Percentiles rank a stretch among this genome's conserved stretches.
phyloP scores from a whole-genome alignment of 2,329 filamentous ascomycete genomes.

The Fusarium redolens region DNA sequence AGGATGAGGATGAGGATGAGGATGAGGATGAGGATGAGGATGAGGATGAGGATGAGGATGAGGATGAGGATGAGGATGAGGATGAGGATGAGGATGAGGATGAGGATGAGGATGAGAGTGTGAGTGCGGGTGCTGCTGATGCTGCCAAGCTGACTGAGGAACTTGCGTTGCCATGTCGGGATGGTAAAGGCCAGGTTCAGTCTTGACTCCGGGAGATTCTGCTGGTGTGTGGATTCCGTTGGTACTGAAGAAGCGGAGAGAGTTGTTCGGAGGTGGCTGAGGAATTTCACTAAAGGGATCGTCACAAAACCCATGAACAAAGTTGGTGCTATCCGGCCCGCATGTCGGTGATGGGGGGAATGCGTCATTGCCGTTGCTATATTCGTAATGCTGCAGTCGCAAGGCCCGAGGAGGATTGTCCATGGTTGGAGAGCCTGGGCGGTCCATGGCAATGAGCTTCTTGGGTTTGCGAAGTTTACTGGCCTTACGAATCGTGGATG shows the following conservation, averaged over 20 bases:
- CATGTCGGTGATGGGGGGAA: slow-evolving; percentile 44
- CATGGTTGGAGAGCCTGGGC: slow-evolving; percentile 48
- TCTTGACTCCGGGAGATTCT: slow-evolving; percentile 53
- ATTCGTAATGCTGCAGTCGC: slow-evolving; percentile 47
- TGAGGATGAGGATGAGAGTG: slow-evolving; percentile 25
- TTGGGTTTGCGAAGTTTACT: slow-evolving; percentile 49
- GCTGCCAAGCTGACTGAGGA: slow-evolving; percentile 37
- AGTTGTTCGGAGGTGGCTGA: slow-evolving; percentile 38
- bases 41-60: slow-evolving; percentile 8
- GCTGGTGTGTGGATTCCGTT: slow-evolving; percentile 52
- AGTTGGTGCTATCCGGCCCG: slow-evolving; percentile 44
- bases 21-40: slow-evolving; percentile 2
- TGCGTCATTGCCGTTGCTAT: slow-evolving; percentile 38
- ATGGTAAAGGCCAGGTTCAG: slow-evolving; percentile 46
- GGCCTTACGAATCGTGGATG: slow-evolving; percentile 56
- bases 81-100: not conserved
- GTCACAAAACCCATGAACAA: slow-evolving; percentile 53
- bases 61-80: slow-evolving; percentile 10
- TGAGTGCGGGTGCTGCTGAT: slow-evolving; percentile 38
- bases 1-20: not conserved
- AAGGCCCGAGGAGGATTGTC: slow-evolving; percentile 50
- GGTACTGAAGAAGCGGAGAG: slow-evolving; percentile 48
- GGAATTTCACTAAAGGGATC: slow-evolving; percentile 53
- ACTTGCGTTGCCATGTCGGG: slow-evolving; percentile 35
- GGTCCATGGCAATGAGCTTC: slow-evolving; percentile 41